A percentile compares a stretch with the other conserved stretches of the same genome.
These are phyloP conservation scores for Aspergillus transmontanensis DNA, from an alignment of 2,329 filamentous ascomycete species.

Conservation along the genomic window DNA sequence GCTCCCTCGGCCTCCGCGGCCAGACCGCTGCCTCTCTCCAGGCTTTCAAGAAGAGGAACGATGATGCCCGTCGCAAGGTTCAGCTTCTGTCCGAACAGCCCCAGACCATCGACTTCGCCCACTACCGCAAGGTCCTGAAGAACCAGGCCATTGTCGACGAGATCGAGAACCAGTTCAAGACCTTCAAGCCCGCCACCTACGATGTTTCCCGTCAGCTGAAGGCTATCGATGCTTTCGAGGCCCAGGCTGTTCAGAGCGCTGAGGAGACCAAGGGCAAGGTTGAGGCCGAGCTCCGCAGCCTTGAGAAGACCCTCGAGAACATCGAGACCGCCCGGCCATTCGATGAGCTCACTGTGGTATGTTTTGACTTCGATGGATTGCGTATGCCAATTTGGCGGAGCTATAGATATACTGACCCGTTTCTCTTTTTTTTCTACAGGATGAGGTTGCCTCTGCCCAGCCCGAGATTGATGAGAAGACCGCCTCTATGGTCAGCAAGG, in stretches of 20 bases:
- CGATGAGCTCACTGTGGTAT: conserved; percentile 94
- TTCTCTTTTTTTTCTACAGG: conserved; percentile 55
- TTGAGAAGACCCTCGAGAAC: conserved; percentile 93
- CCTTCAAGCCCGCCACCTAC: conserved; percentile 91
- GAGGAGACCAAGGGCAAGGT: conserved; percentile 96
- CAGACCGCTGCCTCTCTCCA: conserved; percentile 89
- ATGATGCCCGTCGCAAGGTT: conserved; percentile 94
- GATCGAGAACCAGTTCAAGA: conserved; percentile 92
- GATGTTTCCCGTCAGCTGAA: conserved; percentile 93
- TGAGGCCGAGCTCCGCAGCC: conserved; percentile 89
- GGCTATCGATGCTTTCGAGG: conserved; percentile 97
- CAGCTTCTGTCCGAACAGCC: conserved; percentile 80
- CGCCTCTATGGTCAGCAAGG: conserved; percentile 90
- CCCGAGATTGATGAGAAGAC: conserved; percentile 98
- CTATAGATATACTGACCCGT: background rate
- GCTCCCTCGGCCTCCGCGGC: conserved; percentile 93
- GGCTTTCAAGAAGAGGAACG: conserved; percentile 99
- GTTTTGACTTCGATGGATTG: conserved; percentile 37
- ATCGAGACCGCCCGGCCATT: conserved; percentile 95
- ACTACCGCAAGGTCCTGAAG: conserved; percentile 91
- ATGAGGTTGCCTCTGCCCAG: conserved; percentile 90
- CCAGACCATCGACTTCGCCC: conserved; percentile 85
- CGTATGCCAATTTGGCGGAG: background rate
- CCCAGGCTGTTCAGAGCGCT: conserved; percentile 94
- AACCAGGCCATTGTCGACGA: conserved; percentile 95